Evolutionary conservation across 352 stramenopile genomes (phyloP).

Genomic region (Achlya hypogyna): DNA sequence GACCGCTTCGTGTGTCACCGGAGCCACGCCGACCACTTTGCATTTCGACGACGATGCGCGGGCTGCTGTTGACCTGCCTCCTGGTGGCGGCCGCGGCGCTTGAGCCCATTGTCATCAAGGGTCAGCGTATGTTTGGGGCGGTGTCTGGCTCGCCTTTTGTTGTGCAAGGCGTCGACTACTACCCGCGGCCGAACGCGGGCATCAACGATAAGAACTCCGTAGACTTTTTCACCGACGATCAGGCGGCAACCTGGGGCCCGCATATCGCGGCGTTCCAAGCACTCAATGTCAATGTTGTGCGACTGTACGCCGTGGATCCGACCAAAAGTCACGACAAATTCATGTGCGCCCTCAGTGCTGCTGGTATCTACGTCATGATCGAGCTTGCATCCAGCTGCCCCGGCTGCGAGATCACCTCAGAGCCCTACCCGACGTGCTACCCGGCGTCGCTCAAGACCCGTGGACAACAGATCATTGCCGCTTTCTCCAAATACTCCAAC

Average conservation of each 20-base stretch:
- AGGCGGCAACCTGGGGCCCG: constrained; percentile 40
- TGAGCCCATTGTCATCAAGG: constrained; percentile 40
- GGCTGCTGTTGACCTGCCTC: no score
- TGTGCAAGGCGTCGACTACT: constrained; percentile 65
- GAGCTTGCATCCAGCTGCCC: constrained; percentile 50
- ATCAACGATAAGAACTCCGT: constrained; percentile 43
- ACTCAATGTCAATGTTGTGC: constrained; percentile 53
- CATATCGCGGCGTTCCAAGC: constrained; percentile 46
- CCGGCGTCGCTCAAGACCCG: constrained; percentile 52
- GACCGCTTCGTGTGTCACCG: no score
- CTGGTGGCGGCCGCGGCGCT: background rate
- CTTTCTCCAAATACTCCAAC: constrained; percentile 75
- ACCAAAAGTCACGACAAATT: constrained; percentile 60
- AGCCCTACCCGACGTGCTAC: constrained; percentile 40
- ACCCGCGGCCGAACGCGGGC: constrained; percentile 50
- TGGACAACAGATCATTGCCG: constrained; percentile 62
- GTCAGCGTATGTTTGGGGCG: constrained; percentile 69
- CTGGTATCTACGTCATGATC: constrained; percentile 66
- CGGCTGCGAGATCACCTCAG: constrained; percentile 52
- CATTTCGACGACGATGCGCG: no score
- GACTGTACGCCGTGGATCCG: constrained; percentile 56
- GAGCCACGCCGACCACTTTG: no score
- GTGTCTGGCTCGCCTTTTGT: constrained; percentile 53
- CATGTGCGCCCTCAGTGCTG: constrained; percentile 57
- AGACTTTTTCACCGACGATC: constrained; percentile 54